Evolutionary conservation across 345 rosid genomes (phyloP).

Genomic region (Lepidium didymum): DNA sequence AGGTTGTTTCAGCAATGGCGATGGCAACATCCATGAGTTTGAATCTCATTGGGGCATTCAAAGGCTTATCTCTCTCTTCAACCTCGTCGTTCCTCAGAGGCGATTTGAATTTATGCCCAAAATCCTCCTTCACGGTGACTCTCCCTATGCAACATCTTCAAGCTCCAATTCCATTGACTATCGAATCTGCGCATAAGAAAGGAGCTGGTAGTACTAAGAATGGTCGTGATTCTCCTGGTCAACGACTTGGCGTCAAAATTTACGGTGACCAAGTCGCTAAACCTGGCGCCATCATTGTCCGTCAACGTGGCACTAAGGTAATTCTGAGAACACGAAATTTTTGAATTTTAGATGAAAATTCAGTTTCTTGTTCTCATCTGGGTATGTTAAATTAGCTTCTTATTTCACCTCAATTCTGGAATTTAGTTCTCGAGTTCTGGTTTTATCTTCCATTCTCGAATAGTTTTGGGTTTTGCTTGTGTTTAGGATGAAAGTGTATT

Average conservation of each 20-base stretch:
- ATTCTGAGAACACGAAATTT: neutral
- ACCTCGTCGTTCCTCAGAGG: conserved; percentile 56
- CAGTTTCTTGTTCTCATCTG: neutral
- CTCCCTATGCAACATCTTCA: conserved; percentile 30
- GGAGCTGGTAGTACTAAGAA: conserved; percentile 99
- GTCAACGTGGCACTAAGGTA: conserved; percentile 99
- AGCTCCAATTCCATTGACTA: conserved; percentile 47
- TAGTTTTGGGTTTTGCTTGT: neutral
- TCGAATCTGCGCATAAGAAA: conserved; percentile 90
- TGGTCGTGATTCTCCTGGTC: conserved; percentile 89
- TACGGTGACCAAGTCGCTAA: conserved; percentile 87
- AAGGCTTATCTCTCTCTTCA: conserved; percentile 57
- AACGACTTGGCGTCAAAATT: conserved; percentile 90
- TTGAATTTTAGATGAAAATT: neutral
- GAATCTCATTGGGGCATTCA: conserved; percentile 53
- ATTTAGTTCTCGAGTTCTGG: neutral
- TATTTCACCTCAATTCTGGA: neutral
- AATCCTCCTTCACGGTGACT: conserved; percentile 31
- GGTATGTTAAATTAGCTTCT: neutral
- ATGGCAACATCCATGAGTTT: conserved; percentile 37
- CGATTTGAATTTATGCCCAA: conserved; percentile 31
- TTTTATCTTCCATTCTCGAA: neutral
- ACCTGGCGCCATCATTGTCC: conserved; percentile 86
- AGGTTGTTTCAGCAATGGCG: conserved; percentile 26
- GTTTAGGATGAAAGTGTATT: neutral